A percentile compares a stretch with the other conserved stretches of the same genome.
These are phyloP conservation scores for Fusarium sp. DNA, from an alignment of 2,329 filamentous ascomycete genomes.

Conservation along the genomic window DNA sequence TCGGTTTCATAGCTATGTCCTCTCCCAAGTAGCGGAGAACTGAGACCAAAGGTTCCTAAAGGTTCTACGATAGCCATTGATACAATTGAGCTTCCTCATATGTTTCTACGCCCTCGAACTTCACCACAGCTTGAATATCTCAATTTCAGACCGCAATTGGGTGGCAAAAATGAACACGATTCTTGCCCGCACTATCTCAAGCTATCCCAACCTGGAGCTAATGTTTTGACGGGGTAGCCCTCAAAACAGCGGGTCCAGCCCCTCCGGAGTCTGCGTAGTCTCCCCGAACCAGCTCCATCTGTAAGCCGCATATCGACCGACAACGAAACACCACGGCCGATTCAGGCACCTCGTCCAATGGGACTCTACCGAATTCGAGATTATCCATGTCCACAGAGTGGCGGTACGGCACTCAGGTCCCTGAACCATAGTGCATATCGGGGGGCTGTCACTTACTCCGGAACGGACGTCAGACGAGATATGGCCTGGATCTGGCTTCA, in stretches of 20 bases:
- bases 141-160: conserved; percentile 7
- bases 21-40: conserved; percentile 6
- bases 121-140: background rate
- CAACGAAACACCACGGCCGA: conserved; percentile 14
- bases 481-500: conserved; percentile 17
- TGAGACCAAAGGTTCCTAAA: background rate
- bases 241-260: conserved; percentile 16
- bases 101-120: background rate
- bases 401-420: conserved; percentile 18
- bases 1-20: conserved; percentile 14
- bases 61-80: background rate
- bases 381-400: conserved; percentile 14
- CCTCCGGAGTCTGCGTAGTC: conserved; percentile 33
- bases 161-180: conserved; percentile 23
- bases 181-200: conserved; percentile 20
- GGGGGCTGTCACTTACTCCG: conserved; percentile 24
- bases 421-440: conserved; percentile 25
- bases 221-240: conserved; percentile 30
- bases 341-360: conserved; percentile 35
- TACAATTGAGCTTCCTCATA: background rate
- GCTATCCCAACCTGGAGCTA: conserved; percentile 33
- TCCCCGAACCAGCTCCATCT: conserved; percentile 21
- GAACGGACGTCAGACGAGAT: conserved; percentile 18
- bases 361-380: conserved; percentile 15
- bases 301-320: conserved; percentile 34